Evolutionary conservation across 768 basidiomycete species (phyloP).

Genomic region (Omphalotus guepiniiformis): DNA sequence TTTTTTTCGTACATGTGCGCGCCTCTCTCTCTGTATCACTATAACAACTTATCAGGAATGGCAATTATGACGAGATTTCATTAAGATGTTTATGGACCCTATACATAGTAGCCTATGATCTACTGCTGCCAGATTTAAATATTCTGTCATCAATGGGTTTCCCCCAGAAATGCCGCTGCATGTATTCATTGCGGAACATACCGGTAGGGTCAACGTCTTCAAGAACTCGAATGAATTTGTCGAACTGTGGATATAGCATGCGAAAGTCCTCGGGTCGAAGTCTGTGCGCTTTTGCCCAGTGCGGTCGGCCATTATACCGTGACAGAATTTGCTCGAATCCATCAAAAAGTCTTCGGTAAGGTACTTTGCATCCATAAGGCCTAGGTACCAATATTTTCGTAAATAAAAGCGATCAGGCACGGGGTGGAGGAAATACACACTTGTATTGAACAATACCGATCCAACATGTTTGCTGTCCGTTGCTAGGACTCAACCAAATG

Average conservation of each 20-base stretch:
- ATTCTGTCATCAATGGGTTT: constrained; percentile 38
- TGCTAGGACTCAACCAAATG: constrained; percentile 91
- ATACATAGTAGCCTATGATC: background rate
- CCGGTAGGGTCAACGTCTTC: constrained; percentile 68
- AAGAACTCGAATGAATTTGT: constrained; percentile 68
- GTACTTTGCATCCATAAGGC: constrained; percentile 80
- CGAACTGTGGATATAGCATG: constrained; percentile 74
- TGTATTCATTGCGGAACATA: constrained; percentile 84
- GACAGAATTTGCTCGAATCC: constrained; percentile 70
- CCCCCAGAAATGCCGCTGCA: constrained; percentile 83
- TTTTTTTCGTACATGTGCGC: background rate
- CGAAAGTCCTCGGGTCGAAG: constrained; percentile 62
- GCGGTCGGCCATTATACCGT: constrained; percentile 76
- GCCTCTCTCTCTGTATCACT: no score
- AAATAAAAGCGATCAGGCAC: constrained; percentile 1
- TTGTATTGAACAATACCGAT: constrained; percentile 98
- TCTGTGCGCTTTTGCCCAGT: constrained; percentile 93
- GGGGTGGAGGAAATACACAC: constrained; percentile 41
- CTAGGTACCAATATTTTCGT: constrained; percentile 43
- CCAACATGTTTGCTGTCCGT: constrained; percentile 78
- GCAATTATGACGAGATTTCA: background rate
- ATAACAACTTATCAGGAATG: background rate
- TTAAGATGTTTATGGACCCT: background rate
- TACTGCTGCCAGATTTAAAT: constrained; percentile 27
- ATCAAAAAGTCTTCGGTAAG: constrained; percentile 74